Conservation (phyloP, 441 rosid species). For the Syzygium malaccense region DNA sequence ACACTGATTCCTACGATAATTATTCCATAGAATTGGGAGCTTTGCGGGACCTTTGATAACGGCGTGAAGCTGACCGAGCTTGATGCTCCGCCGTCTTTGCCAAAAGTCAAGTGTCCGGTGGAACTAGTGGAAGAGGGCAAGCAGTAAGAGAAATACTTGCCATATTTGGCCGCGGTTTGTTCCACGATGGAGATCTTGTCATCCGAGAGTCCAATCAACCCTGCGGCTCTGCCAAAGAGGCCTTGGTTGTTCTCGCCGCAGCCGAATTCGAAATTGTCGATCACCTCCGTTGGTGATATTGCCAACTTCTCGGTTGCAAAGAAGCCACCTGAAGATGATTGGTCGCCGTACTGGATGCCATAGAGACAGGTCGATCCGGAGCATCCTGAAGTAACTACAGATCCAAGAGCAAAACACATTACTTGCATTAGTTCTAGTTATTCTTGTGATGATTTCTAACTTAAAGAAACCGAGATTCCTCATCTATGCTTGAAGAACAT, state of each 20-base stretch:
- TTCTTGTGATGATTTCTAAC: neutral
- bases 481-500: neutral
- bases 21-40: neutral
- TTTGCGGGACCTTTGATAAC: neutral
- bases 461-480: neutral
- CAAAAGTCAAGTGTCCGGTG: neutral
- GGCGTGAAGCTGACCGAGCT: neutral
- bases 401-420: neutral
- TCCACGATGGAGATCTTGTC: neutral
- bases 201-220: neutral
- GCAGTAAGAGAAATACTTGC: conserved; percentile 1
- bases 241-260: neutral
- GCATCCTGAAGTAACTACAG: neutral
- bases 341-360: neutral
- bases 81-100: neutral
- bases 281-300: neutral
- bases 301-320: neutral
- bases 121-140: neutral
- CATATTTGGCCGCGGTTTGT: neutral
- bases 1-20: neutral
- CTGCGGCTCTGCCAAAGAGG: neutral
- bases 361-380: neutral
- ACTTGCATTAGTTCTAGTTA: neutral
- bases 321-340: neutral
- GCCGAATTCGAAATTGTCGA: neutral